phyloP scores from a whole-genome alignment of 106 monocot species.

The Triglochin maritima region DNA sequence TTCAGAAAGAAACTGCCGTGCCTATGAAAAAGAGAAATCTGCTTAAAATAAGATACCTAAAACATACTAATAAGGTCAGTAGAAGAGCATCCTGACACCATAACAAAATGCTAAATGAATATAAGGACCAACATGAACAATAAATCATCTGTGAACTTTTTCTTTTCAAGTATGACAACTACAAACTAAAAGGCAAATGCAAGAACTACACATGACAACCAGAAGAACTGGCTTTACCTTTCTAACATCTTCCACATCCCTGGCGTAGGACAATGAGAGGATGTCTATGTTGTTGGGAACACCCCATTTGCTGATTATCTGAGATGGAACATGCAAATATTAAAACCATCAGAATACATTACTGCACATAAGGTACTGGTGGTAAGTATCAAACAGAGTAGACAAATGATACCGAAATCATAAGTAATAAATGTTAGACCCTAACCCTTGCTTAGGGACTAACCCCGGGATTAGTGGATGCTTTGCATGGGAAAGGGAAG shows the following conservation, averaged over 20 bases:
- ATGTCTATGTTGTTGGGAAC: slow-evolving; percentile 21
- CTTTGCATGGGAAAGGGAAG: no score
- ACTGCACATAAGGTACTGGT: no score
- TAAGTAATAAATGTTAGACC: no score
- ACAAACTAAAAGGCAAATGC: neutral
- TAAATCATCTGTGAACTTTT: neutral
- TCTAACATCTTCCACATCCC: slow-evolving; percentile 21
- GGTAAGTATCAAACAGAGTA: no score
- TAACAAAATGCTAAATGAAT: neutral
- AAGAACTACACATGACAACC: neutral
- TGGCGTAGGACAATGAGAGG: slow-evolving; percentile 19
- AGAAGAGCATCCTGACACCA: neutral
- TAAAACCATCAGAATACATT: neutral
- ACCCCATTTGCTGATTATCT: slow-evolving; percentile 15
- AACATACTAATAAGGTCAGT: slow-evolving; percentile 1
- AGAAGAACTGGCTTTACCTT: slow-evolving; percentile 3
- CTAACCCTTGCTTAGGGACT: no score
- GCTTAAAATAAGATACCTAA: neutral
- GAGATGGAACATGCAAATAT: neutral
- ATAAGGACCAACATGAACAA: neutral
- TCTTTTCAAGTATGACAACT: neutral
- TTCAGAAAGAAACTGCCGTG: slow-evolving; percentile 23
- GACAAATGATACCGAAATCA: no score
- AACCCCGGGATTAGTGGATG: no score
- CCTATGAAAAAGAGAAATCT: slow-evolving; percentile 2